Conservation (phyloP, 495 filamentous ascomycete genomes). For the Tuber aestivum region DNA sequence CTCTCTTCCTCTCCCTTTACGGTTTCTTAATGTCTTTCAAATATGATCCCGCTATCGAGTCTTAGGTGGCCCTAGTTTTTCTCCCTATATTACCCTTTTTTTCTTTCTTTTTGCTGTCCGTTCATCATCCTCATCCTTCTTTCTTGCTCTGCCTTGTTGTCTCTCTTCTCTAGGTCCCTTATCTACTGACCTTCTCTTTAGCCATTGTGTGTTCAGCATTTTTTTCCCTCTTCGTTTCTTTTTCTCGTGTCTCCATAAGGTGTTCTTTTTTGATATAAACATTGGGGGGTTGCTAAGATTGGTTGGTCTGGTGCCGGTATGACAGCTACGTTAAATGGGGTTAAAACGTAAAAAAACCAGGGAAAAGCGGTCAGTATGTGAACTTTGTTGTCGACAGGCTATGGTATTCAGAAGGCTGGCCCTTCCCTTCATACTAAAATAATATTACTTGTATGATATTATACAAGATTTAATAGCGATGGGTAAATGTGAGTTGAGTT, state of each 20-base stretch:
- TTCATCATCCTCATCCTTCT: neutral
- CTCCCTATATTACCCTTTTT: neutral
- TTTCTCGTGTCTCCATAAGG: neutral
- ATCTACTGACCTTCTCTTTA: neutral
- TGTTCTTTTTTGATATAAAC: neutral
- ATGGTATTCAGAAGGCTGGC: neutral
- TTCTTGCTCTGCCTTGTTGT: neutral
- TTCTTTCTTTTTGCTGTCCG: neutral
- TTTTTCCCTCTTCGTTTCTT: neutral
- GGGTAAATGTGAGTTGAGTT: neutral
- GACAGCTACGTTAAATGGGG: neutral
- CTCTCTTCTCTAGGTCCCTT: neutral
- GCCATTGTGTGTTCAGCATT: neutral
- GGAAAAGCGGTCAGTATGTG: neutral
- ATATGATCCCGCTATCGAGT: conserved; percentile 2
- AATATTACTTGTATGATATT: neutral
- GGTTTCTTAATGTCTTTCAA: neutral
- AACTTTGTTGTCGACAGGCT: neutral
- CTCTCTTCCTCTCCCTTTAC: neutral
- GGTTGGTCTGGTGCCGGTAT: neutral
- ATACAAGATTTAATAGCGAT: neutral
- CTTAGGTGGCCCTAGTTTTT: neutral
- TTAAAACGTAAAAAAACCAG: neutral
- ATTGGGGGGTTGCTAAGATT: neutral
- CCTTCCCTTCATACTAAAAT: neutral